These are phyloP conservation scores for Beauveria scarabaeidicola DNA, from an alignment of 2,329 filamentous ascomycete genomes.

Conservation along the genomic window DNA sequence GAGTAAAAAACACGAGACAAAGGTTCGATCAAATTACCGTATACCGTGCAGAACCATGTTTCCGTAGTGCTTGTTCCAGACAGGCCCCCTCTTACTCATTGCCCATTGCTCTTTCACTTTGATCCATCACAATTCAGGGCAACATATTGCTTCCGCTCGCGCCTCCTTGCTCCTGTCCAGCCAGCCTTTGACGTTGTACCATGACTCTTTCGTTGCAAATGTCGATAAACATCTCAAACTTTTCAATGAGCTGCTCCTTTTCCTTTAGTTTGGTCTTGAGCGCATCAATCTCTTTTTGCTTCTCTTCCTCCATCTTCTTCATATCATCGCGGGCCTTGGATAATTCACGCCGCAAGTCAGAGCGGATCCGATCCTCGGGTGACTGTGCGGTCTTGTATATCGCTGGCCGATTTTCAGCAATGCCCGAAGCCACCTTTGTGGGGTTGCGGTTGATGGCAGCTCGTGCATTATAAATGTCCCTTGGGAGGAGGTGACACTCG, in stretches of 20 bases:
- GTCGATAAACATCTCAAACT: conserved; percentile 62
- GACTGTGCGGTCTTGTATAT: conserved; percentile 59
- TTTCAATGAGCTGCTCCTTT: conserved; percentile 53
- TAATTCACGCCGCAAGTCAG: conserved; percentile 53
- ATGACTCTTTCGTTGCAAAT: conserved; percentile 61
- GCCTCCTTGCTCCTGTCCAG: conserved; percentile 18
- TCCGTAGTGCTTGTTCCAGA: not conserved
- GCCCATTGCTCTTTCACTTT: no score
- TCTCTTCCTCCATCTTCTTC: conserved; percentile 46
- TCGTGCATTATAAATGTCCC: conserved; percentile 60
- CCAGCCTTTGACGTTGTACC: conserved; percentile 49
- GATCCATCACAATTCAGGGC: not conserved
- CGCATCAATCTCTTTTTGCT: conserved; percentile 48
- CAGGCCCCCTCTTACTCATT: not conserved
- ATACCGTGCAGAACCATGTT: not conserved
- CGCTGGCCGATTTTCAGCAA: conserved; percentile 53
- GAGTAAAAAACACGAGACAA: not conserved
- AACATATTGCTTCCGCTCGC: not conserved
- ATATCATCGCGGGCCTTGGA: conserved; percentile 49
- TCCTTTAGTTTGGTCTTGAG: conserved; percentile 53
- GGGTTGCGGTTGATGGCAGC: conserved; percentile 60
- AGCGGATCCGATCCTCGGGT: conserved; percentile 54
- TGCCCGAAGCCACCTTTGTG: conserved; percentile 48
- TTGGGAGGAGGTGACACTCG: conserved; percentile 52
- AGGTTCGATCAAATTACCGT: not conserved